Evolutionary conservation across 768 basidiomycete species (phyloP).

Genomic region (Trametes gibbosa): DNA sequence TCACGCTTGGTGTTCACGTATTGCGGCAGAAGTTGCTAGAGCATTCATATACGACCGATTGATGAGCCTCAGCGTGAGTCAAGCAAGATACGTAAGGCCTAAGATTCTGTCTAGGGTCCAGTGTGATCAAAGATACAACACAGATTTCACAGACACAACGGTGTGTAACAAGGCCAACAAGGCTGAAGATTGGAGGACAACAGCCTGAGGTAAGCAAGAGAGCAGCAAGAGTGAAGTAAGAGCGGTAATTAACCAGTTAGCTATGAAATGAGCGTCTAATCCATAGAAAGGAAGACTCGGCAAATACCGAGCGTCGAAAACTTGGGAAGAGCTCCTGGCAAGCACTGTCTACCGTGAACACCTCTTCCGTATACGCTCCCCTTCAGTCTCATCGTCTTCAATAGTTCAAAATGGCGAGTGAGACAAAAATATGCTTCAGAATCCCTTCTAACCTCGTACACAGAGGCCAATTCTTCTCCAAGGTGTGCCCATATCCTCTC

Average conservation of each 20-base stretch:
- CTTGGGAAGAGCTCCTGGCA: slow-evolving; percentile 16
- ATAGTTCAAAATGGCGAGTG: slow-evolving; percentile 26
- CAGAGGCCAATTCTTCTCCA: slow-evolving; percentile 37
- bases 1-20: too few relatives aligned
- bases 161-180: too few relatives aligned
- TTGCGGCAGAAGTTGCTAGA: too few relatives aligned
- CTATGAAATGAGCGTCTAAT: not conserved
- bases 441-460: not conserved
- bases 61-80: too few relatives aligned
- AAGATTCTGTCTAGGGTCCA: too few relatives aligned
- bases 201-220: too few relatives aligned
- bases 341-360: slow-evolving; percentile 11
- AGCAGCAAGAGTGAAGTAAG: not conserved
- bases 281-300: not conserved
- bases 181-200: too few relatives aligned
- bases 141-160: too few relatives aligned
- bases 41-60: too few relatives aligned
- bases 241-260: not conserved
- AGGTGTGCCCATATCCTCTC: slow-evolving; percentile 21
- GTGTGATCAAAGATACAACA: too few relatives aligned
- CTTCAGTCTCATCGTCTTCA: not conserved
- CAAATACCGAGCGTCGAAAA: slow-evolving; percentile 17
- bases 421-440: not conserved
- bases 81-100: too few relatives aligned
- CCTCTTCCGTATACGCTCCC: slow-evolving; percentile 4